Base-by-base conservation (phyloP, 2,329 filamentous ascomycete species). In the Parasarocladium wereldwijsianum region DNA sequence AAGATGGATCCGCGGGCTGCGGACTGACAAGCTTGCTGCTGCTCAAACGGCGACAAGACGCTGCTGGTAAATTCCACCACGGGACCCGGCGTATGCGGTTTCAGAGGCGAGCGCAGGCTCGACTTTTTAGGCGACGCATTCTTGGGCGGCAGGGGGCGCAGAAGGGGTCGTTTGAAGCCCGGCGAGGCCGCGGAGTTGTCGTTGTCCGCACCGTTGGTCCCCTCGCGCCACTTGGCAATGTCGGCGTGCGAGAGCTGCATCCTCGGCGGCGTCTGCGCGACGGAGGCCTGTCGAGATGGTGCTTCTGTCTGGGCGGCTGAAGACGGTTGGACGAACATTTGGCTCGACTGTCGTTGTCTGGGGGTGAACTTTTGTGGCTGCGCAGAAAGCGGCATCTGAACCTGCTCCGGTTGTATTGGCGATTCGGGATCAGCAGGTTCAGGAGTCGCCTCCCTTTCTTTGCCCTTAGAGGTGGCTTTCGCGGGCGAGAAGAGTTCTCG, bases 41-140 rank as follows among this genome's bases (percentile, higher is more conserved):
- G 58, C 8, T 57, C 53, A 2, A 54, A 40, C 1, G 63, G 61
- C 4, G 61, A 63, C 6, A 63, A 45, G 1, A 60, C 59, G 43
- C 55, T 64, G 45, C 58, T 63, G 1, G 62, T 63, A 38, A 72
- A 73, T 34, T 69, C 66, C 10, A 74, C 69, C 1, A 72, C 63
- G 1, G 65, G 60, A 4, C 69, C 69, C 1, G 65, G 66, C 3
- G 65, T 71, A 36, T 60, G 68, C 4, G 64, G 60, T 40, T 73
- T 74, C 12, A 68, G 43, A 0, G 67, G 65, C 4, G 68, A 70
- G 12, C 69, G 60, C 15, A 74, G 47, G 38, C 58, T 66, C 1
- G 69, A 73, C 42, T 73, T 74, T 7, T 48, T 55, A 0, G 69
- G 68, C 2, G 67, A 72, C 4, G 60, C 58, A n/a, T 59, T 55